Base-by-base conservation (phyloP, 2,329 filamentous ascomycete genomes). In the Bipolaris oryzae region DNA sequence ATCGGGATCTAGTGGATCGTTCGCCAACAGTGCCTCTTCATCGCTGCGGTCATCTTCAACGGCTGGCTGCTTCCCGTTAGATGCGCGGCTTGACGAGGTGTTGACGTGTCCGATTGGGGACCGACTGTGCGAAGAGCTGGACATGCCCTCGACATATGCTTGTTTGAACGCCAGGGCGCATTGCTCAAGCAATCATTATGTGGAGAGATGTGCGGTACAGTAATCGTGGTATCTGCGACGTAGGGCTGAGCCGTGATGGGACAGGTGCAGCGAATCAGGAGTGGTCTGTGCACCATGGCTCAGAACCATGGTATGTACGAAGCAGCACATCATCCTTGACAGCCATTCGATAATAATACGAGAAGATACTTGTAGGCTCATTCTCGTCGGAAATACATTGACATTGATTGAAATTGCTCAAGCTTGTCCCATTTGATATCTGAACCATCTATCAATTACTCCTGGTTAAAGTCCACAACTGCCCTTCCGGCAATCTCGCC, bases 1-100 rank as follows among this genome's bases (percentile, higher is more conserved):
- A 41, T 80, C 77, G 48, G 79, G 76, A 52, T 80, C 78, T 55
- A 88, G 75, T 18, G 86, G 85, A 70, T 89, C 86, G 45, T 85
- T 80, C 41, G 77, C 79, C 50, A 88, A 78, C 53, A 81, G 68
- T 28, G 75, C 72, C 59, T 82, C 77, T 64, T 82, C 79, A 60
- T 84, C 82, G 63, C 75, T 75, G 63, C 78, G 73, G 62, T 79
- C 78, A 60, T 76, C 74, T 51, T 76, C 70, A 50, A 73, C 61
- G 31, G 63, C 62, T 21, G 72, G 68, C 58, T 75, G 71, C 61
- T 72, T 70, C 41, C 71, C 71, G 48, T 74, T 74, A 28, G 58
- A 57, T 53, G 63, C 65, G 59, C 78, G 77, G 66, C 79, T 80
- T 43, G 78, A 79, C 37, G 79, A 80, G 59, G 79, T 77, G 76